Evolutionary conservation across 345 rosid genomes (phyloP).

Genomic region (Adansonia digitata): DNA sequence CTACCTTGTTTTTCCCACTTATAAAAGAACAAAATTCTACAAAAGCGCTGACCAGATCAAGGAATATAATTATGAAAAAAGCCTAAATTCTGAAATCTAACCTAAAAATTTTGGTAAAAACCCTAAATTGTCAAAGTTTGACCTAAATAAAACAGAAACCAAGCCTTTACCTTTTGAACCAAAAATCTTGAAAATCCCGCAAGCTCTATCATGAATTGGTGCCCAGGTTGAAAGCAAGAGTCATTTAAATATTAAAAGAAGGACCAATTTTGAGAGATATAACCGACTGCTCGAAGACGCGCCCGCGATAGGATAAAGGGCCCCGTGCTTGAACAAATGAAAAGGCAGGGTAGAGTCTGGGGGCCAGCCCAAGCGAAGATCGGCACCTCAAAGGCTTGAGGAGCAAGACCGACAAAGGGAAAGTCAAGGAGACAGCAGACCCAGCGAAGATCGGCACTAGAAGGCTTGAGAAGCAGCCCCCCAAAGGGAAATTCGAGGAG

Average conservation of each 20-base stretch:
- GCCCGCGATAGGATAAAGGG: too few relatives aligned
- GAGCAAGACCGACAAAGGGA: too few relatives aligned
- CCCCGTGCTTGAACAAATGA: too few relatives aligned
- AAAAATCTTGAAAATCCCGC: conserved; percentile 19
- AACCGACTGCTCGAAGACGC: too few relatives aligned
- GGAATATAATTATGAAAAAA: neutral
- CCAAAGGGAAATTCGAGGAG: too few relatives aligned
- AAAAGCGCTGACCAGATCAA: conserved; percentile 21
- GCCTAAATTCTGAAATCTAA: neutral
- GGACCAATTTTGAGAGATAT: conserved; percentile 3
- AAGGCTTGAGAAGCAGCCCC: too few relatives aligned
- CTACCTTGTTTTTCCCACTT: neutral
- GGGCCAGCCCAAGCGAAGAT: too few relatives aligned
- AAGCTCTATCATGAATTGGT: neutral
- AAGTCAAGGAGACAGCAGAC: too few relatives aligned
- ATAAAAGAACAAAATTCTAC: neutral
- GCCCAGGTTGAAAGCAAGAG: conserved; percentile 13
- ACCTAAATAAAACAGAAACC: conserved; percentile 25
- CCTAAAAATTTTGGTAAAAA: neutral
- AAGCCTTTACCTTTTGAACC: conserved; percentile 27
- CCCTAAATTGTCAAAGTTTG: conserved; percentile 8
- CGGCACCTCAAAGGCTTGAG: too few relatives aligned
- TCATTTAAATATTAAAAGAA: conserved; percentile 1
- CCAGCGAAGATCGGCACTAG: too few relatives aligned
- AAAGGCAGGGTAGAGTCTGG: too few relatives aligned